Conservation (phyloP, 1,284 basidiomycete species). For the Schizophyllum commune region DNA sequence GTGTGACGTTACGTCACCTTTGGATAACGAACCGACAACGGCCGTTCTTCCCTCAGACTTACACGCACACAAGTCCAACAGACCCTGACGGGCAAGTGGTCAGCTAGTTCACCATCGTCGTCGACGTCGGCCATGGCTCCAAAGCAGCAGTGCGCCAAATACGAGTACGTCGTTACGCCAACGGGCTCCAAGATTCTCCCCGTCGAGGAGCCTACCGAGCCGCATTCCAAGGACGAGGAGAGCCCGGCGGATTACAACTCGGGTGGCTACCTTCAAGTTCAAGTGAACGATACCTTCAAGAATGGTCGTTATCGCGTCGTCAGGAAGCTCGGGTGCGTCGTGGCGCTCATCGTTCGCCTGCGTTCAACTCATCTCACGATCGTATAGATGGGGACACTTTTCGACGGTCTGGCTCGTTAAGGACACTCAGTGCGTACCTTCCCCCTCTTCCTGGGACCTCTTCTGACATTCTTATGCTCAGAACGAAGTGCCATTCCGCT, state of each 20-base stretch:
- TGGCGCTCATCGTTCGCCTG: conserved; percentile 8
- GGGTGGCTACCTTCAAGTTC: conserved; percentile 76
- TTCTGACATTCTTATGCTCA: conserved; percentile 3
- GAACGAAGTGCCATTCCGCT: conserved; percentile 71
- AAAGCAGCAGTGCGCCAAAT: conserved; percentile 47
- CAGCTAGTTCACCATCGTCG: not conserved
- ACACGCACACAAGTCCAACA: not conserved
- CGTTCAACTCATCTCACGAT: conserved; percentile 16
- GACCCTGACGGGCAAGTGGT: not conserved
- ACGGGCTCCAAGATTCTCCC: conserved; percentile 62
- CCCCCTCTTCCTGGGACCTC: conserved; percentile 10
- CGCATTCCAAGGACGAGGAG: conserved; percentile 65
- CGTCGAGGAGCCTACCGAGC: conserved; percentile 37
- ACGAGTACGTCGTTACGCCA: conserved; percentile 65
- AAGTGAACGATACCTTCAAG: conserved; percentile 75
- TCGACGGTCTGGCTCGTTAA: conserved; percentile 81
- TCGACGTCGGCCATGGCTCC: not conserved
- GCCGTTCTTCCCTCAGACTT: not conserved
- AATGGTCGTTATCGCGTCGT: conserved; percentile 72
- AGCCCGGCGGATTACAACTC: conserved; percentile 72
- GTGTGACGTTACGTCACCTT: not conserved
- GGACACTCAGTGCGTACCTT: conserved; percentile 51
- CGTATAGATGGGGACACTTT: conserved; percentile 81
- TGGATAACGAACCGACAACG: not conserved
- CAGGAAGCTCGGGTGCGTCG: conserved; percentile 71